These are phyloP conservation scores for Oxyria digyna DNA, from an alignment of 148 eudicot species.

Conservation along the genomic window DNA sequence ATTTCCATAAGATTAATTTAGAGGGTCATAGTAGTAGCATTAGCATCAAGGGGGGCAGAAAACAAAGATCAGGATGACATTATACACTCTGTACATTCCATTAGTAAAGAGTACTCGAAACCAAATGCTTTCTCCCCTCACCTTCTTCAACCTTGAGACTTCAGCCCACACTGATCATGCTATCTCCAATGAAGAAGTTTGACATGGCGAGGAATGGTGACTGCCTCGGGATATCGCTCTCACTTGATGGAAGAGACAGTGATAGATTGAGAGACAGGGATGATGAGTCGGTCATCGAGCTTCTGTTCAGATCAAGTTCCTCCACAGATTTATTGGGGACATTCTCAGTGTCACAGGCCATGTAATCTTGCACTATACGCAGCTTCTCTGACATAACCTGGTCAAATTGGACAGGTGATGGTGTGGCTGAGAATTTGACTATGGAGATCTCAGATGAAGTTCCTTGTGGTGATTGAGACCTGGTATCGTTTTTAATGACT, in stretches of 20 bases:
- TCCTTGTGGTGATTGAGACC: conserved; percentile 3
- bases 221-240: not conserved
- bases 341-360: not conserved
- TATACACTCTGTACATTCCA: conserved; percentile 6
- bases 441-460: not conserved
- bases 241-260: conserved; percentile 24
- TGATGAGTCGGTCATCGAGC: conserved; percentile 12
- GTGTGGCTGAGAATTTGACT: not conserved
- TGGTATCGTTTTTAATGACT: not conserved
- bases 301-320: conserved; percentile 20
- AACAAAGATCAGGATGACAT: not conserved
- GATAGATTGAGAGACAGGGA: conserved; percentile 36
- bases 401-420: conserved; percentile 7
- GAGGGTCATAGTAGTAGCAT: conserved; percentile 4
- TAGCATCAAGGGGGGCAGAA: not conserved
- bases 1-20: conserved; percentile 2
- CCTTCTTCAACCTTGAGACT: not conserved
- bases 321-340: conserved; percentile 7
- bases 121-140: not conserved
- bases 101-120: not conserved
- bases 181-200: conserved; percentile 34
- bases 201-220: conserved; percentile 17
- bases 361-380: conserved; percentile 5
- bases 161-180: conserved; percentile 38
- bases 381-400: not conserved